Conservation (phyloP, 768 basidiomycete species). For the Suillus americanus region DNA sequence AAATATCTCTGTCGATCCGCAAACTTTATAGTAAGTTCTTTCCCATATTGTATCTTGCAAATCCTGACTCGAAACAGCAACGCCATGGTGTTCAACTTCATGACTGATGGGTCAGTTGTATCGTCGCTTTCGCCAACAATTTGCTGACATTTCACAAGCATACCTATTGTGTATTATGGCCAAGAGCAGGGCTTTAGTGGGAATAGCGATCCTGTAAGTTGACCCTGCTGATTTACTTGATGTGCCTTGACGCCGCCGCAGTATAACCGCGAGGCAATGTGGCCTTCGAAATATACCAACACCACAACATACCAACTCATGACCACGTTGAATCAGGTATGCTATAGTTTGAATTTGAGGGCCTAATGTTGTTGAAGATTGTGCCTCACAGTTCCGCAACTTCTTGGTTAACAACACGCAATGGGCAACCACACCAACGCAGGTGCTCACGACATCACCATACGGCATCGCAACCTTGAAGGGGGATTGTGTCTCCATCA, state of each 20-base stretch:
- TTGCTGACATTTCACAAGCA: constrained; percentile 31
- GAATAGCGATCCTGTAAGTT: constrained; percentile 59
- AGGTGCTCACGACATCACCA: constrained; percentile 50
- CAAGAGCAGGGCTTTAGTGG: constrained; percentile 76
- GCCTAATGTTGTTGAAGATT: not conserved
- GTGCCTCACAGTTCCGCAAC: constrained; percentile 52
- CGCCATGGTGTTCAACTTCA: constrained; percentile 72
- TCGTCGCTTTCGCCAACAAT: not conserved
- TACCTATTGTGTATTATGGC: constrained; percentile 81
- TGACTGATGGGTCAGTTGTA: constrained; percentile 59
- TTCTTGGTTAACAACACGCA: constrained; percentile 50
- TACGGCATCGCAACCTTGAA: constrained; percentile 65
- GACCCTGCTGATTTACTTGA: not conserved
- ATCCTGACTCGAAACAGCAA: constrained; percentile 43
- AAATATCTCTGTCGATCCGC: constrained; percentile 68
- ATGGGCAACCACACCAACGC: constrained; percentile 52
- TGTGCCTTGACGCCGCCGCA: constrained; percentile 23
- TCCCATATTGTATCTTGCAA: not conserved
- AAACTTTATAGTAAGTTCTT: constrained; percentile 58
- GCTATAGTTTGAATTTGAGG: not conserved
- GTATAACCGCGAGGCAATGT: constrained; percentile 76
- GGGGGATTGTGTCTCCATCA: constrained; percentile 56
- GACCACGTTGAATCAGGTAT: constrained; percentile 57
- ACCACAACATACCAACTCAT: constrained; percentile 60
- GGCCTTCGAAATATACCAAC: constrained; percentile 64